Conservation (phyloP, 2,329 filamentous ascomycete genomes). For the Scorias spongiosa region DNA sequence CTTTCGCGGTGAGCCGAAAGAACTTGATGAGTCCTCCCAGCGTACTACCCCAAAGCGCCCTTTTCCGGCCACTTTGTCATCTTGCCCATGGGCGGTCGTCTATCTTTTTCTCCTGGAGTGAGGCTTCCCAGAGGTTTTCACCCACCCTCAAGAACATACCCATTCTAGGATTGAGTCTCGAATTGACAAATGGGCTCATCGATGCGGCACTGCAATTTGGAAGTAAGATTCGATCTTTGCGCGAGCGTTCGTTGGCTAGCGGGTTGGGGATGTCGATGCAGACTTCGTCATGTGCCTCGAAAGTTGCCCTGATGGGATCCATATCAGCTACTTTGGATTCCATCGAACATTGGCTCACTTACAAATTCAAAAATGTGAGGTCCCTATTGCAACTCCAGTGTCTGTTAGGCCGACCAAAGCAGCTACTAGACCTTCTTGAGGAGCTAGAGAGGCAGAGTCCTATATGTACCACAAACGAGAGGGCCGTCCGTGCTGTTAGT, state of each 20-base stretch:
- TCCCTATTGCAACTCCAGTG: slow-evolving; percentile 28
- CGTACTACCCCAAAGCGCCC: slow-evolving; percentile 22
- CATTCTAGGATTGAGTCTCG: slow-evolving; percentile 36
- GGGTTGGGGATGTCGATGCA: slow-evolving; percentile 1
- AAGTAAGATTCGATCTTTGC: slow-evolving; percentile 12
- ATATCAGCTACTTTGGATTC: slow-evolving; percentile 24
- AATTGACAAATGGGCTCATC: slow-evolving; percentile 36
- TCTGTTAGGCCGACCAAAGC: slow-evolving; percentile 24
- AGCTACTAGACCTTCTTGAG: slow-evolving; percentile 9
- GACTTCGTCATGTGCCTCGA: slow-evolving; percentile 17
- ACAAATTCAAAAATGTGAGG: slow-evolving; percentile 11
- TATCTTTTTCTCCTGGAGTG: slow-evolving; percentile 50
- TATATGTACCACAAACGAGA: too few relatives aligned
- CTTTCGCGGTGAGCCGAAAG: slow-evolving; percentile 24
- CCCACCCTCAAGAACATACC: slow-evolving; percentile 28
- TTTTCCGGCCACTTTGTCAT: slow-evolving; percentile 42
- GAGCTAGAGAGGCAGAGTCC: not conserved
- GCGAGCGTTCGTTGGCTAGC: not conserved
- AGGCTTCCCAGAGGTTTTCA: slow-evolving; percentile 37
- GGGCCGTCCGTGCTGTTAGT: too few relatives aligned
- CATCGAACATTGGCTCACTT: slow-evolving; percentile 25
- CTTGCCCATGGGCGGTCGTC: slow-evolving; percentile 58
- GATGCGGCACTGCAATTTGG: slow-evolving; percentile 28
- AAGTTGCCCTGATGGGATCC: slow-evolving; percentile 27
- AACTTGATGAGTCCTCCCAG: slow-evolving; percentile 27